A percentile compares a stretch with the other conserved stretches of the same genome.
Evolutionary conservation across 768 basidiomycete species (phyloP).

Genomic region (Pleurotus salmoneostramineus): DNA sequence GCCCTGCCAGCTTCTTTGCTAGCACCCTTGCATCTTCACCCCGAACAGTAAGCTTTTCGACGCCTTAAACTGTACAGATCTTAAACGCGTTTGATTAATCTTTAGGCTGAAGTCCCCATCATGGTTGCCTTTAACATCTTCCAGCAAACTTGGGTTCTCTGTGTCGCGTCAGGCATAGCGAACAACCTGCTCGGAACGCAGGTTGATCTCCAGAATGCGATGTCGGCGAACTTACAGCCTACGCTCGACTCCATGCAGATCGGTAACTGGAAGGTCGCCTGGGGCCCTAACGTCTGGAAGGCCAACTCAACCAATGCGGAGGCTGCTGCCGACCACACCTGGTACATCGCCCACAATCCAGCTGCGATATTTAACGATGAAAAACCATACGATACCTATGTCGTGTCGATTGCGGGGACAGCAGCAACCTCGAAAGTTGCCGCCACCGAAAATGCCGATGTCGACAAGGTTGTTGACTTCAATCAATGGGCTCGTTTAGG

Average conservation of each 20-base stretch:
- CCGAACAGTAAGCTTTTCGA: too few species aligned
- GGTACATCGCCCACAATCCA: constrained; percentile 3
- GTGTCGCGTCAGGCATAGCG: background rate
- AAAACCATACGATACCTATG: background rate
- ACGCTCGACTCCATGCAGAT: background rate
- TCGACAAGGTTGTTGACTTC: background rate
- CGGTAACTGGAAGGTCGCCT: background rate
- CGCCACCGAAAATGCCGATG: background rate
- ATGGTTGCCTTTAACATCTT: background rate
- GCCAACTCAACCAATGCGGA: background rate
- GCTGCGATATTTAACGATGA: background rate
- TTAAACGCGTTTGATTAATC: too few species aligned
- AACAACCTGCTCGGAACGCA: background rate
- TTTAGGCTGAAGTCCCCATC: background rate
- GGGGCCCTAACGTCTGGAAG: constrained; percentile 5
- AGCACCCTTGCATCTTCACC: too few species aligned
- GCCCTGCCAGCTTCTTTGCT: too few species aligned
- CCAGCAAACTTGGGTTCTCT: background rate
- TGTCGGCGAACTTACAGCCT: background rate
- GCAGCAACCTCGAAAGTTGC: background rate
- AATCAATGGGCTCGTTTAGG: background rate
- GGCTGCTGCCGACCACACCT: background rate
- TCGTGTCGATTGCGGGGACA: background rate
- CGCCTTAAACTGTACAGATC: too few species aligned
- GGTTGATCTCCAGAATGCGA: background rate